Base-by-base conservation (phyloP, 202 grass and related monocot species). In the Hordeum pubiflorum region DNA sequence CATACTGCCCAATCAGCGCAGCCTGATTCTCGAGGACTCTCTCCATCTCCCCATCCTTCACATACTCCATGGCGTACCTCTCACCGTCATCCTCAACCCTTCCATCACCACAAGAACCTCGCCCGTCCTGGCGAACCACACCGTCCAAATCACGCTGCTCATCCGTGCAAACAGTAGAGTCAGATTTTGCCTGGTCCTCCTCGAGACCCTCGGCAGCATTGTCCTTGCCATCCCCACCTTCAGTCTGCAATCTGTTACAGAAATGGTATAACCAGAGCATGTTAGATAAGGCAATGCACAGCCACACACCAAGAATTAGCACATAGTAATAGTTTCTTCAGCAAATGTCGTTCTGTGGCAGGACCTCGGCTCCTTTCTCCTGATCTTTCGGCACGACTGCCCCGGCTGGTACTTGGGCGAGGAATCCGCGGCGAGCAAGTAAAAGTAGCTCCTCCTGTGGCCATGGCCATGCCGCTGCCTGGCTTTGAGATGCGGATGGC, bases 301-400 rank as follows among this genome's bases (percentile, higher is more conserved):
- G 1, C 12, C 9, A 74, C 12, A 74, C 3, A 7, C 27, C 4
- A 58, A 27, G 68, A 75, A 54, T 33, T 11, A 76, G 33, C 64
- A 59, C 10, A 17, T 0, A 52, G 14, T 5, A 54, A 5, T 2
- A 38, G 62, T 43, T 63, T 50, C 43, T 63, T 50, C 43, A 44
- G 71, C 66, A 69, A 62, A 62, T 77, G 62, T 27, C 21, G 11
- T 65, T 22, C 9, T 62, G 46, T 22, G 60, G 1, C 38, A 57
- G 60, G 83, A 99, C 92, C 89, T 89, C 43, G 86, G 63, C 71
- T 97, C 91, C 81, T 92, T 99, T 41, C 57, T 78, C 82, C 89
- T 91, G 70, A 96, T 87, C 85, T 91, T 99, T 70, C 96, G 85
- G 83, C 96, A 99, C 31, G 96, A 99, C 72, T 95, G 93, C 6